Base-by-base conservation (phyloP, 805 yeast genomes). In the Metschnikowia amazonensis region DNA sequence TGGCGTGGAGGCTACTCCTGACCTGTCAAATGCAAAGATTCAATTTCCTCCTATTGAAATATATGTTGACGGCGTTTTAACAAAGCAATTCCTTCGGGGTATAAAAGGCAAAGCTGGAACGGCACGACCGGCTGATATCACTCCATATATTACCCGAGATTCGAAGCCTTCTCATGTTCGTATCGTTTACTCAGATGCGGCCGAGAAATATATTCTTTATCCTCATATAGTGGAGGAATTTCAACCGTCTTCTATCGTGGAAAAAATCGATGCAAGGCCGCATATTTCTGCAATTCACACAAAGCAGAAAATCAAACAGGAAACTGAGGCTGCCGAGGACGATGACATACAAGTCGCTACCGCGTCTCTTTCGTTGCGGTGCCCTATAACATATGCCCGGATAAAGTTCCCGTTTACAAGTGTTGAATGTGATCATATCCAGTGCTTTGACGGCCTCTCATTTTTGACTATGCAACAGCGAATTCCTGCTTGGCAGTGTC, bases 401-500 rank as follows among this genome's bases (percentile, higher is more conserved):
- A 84, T 94, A 75, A 68, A 71, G 45, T 63, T 75, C 43, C 98
- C 99, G 0, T 79, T 81, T 1, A 78, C 88, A 52, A 80, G 95
- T 1, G 65, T 74, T 1, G 69, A 65, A 38, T 94, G 99, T 65
- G 68, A 75, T 29, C 99, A 94, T 64, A 66, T 89, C 13, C 92
- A 86, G 57, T 90, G 98, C 60, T 88, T 90, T 62, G 99, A 94
- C 64, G 90, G 87, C 0, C 62, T 74, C 29, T 79, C 86, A 36
- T 94, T 78, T 59, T 55, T 94, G 8, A 78, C 80, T 57, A 72
- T 89, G 36, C 98, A 92, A 61, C 72, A 73, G 45, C 92, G 85
- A 59, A 79, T 86, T 0, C 85, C 96, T 0, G 79, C 86, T 0
- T 92, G 97, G 97, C 67, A 68, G 42, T 94, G 99, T 59, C 97